phyloP scores from a whole-genome alignment of 345 rosid species.

The Pugionium cornutum region DNA sequence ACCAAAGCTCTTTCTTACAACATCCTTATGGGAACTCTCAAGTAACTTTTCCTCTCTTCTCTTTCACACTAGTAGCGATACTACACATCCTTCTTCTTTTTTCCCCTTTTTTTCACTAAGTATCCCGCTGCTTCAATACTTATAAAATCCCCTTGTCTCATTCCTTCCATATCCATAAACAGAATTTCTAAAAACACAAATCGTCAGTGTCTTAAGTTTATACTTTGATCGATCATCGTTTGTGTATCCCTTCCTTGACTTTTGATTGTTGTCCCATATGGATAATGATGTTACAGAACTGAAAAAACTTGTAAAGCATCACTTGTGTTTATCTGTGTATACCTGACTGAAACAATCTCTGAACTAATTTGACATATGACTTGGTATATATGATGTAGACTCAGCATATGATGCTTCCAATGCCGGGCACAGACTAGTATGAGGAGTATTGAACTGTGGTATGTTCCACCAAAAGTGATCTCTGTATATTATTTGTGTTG shows the following conservation, averaged over 20 bases:
- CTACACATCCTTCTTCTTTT: background rate
- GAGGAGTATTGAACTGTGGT: slow-evolving; percentile 12
- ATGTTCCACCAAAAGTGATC: background rate
- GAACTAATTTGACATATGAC: background rate
- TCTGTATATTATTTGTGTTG: slow-evolving; percentile 36
- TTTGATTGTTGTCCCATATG: background rate
- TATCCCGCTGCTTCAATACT: background rate
- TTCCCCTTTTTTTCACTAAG: background rate
- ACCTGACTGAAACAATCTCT: no score
- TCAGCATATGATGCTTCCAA: slow-evolving; percentile 66
- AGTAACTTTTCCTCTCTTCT: slow-evolving; percentile 46
- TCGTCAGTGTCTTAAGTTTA: slow-evolving; percentile 3
- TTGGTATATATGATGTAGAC: slow-evolving; percentile 43
- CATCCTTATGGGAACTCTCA: slow-evolving; percentile 61
- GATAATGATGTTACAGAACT: slow-evolving; percentile 8
- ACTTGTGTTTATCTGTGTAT: slow-evolving; percentile 1
- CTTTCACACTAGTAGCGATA: background rate
- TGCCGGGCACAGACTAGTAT: slow-evolving; percentile 59
- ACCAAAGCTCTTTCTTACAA: slow-evolving; percentile 57
- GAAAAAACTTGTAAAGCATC: slow-evolving; percentile 9
- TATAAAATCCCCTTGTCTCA: background rate
- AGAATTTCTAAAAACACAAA: slow-evolving; percentile 3
- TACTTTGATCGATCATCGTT: background rate
- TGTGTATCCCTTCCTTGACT: slow-evolving; percentile 1
- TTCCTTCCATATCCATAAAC: background rate